A percentile compares a stretch with the other conserved stretches of the same genome.
Evolutionary conservation across 176 grass and related monocot species (phyloP).

Genomic region (Rhipidocladum racemiflorum): DNA sequence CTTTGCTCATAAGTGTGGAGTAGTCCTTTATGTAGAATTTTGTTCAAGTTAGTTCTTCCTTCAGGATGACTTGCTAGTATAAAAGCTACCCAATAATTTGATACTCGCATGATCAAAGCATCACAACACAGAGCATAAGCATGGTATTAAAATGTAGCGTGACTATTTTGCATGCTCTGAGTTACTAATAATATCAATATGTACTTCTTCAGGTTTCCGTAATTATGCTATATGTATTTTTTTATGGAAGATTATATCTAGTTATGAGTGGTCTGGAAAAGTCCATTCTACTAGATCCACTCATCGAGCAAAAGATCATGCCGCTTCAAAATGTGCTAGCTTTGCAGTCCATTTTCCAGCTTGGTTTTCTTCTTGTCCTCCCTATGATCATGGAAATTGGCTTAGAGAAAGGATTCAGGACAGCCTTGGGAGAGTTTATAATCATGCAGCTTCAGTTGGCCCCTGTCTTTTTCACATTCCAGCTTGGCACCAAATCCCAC

Average conservation of each 20-base stretch:
- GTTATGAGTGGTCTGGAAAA: constrained; percentile 73
- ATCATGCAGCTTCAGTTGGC: constrained; percentile 98
- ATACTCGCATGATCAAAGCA: too few species aligned
- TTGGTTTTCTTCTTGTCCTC: constrained; percentile 83
- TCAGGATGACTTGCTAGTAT: too few species aligned
- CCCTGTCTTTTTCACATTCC: constrained; percentile 87
- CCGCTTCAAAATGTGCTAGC: constrained; percentile 86
- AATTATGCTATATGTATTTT: constrained; percentile 69
- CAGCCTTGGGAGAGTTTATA: constrained; percentile 83
- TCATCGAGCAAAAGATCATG: constrained; percentile 17
- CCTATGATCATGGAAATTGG: constrained; percentile 98
- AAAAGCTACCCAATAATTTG: too few species aligned
- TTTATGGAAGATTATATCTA: constrained; percentile 74
- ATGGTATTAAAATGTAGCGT: not conserved
- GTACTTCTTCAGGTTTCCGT: constrained; percentile 59
- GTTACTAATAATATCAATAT: constrained; percentile 3
- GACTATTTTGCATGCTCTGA: too few species aligned
- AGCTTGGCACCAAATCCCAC: constrained; percentile 91
- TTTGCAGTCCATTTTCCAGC: constrained; percentile 85
- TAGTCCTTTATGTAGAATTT: too few species aligned
- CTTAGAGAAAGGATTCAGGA: constrained; percentile 92
- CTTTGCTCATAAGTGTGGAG: too few species aligned
- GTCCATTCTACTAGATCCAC: constrained; percentile 56
- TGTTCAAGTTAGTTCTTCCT: too few species aligned
- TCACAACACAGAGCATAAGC: too few species aligned